Evolutionary conservation across 352 stramenopile species (phyloP).

Genomic region (Phytopythium chamaehyphon): DNA sequence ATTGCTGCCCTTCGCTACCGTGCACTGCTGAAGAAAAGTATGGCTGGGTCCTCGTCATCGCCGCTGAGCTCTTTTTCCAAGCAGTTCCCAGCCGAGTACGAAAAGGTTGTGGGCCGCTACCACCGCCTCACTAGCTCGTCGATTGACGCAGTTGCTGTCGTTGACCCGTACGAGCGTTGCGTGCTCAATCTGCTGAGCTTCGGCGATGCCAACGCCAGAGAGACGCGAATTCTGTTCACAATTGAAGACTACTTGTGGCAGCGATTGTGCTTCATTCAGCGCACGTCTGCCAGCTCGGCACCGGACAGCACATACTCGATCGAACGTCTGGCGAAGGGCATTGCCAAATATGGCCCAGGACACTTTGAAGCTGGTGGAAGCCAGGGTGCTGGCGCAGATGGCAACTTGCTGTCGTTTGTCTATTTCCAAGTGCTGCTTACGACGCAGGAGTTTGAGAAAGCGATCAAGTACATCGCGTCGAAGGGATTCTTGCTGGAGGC

Average conservation of each 20-base stretch:
- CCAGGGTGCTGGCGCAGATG: constrained; percentile 22
- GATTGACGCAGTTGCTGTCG: constrained; percentile 63
- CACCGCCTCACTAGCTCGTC: constrained; percentile 65
- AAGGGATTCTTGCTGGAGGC: constrained; percentile 78
- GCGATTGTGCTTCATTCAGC: constrained; percentile 77
- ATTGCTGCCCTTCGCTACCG: constrained; percentile 58
- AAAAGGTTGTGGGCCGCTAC: constrained; percentile 59
- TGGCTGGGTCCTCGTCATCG: constrained; percentile 22
- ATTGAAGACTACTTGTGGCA: constrained; percentile 88
- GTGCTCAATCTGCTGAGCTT: constrained; percentile 82
- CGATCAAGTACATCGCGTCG: constrained; percentile 73
- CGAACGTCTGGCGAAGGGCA: constrained; percentile 53
- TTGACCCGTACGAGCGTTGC: constrained; percentile 74
- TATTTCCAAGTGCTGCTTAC: constrained; percentile 83
- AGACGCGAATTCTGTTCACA: constrained; percentile 69
- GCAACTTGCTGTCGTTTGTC: constrained; percentile 54
- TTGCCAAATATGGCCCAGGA: constrained; percentile 67
- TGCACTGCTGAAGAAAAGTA: constrained; percentile 50
- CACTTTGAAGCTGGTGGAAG: constrained; percentile 53
- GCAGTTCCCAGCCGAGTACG: constrained; percentile 61
- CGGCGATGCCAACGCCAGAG: constrained; percentile 72
- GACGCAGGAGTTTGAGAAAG: constrained; percentile 76
- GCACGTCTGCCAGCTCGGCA: constrained; percentile 23
- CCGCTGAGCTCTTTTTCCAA: constrained; percentile 56
- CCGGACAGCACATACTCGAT: constrained; percentile 67